Base-by-base conservation (phyloP, 148 eudicot genomes). In the Chenopodium suecicum region DNA sequence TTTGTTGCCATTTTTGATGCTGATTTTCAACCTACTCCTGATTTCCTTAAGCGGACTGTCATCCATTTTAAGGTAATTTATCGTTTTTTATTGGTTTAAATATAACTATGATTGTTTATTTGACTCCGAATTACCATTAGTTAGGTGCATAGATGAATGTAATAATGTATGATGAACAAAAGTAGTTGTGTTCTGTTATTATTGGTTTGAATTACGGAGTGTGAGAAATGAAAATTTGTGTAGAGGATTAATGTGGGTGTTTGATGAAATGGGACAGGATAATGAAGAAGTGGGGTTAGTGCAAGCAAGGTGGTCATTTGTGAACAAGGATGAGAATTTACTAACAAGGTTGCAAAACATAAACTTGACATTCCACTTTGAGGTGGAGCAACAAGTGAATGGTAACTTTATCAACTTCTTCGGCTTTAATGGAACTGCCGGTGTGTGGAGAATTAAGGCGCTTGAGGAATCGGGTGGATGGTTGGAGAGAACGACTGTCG, bases 331-430 rank as follows among this genome's bases (percentile, higher is more conserved):
- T 78, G 99, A 96, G 81, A 96, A 96, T 78, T 86, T 96, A 68
- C 88, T 96, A 31, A 96, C 99, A n/a, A 87, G 99, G 82, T 75
- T 96, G 78, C 99, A 96, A 79, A 84, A 91, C 91, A 89, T 96
- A 29, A 96, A 96, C 82, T 89, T 96, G 80, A 87, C 98, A 56
- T 96, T 96, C 79, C 99, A 96, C 89, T 96, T 96, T 80, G 99
- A 96, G 79, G 99, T 96, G 70, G 99, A 96, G 90, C 99, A 96
- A 62, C 99, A 96, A 86, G 99, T 96, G 79, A 96, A 96, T 80
- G 99, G 99, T 7, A 87, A 89, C 85, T 96, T 96, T 82, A 83
- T 96, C 64, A 90, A 92, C 81, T 96, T 96, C 87, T 96, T 96
- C 46, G 99, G 99, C 78, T 96, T 96, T 74, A 96, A 96, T 81